Evolutionary conservation across 352 stramenopile species (phyloP).

Genomic region (Phytophthora pseudosyringae): DNA sequence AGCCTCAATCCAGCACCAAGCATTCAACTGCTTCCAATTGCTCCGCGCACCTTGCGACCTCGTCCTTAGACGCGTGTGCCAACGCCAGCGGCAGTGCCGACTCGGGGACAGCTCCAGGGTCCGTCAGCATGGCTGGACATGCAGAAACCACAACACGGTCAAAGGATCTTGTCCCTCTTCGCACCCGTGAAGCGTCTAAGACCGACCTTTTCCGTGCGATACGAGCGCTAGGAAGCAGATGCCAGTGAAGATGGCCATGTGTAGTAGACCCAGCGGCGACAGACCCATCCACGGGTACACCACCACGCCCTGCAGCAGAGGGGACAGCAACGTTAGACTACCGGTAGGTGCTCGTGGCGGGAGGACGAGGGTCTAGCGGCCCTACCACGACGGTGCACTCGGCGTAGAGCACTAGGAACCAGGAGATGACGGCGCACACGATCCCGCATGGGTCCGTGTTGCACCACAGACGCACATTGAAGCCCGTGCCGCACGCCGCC

Average conservation of each 20-base stretch:
- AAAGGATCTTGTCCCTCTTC: conserved; percentile 1
- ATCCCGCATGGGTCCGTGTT: conserved; percentile 92
- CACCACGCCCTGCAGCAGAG: conserved; percentile 67
- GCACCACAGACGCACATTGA: conserved; percentile 88
- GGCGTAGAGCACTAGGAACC: conserved; percentile 91
- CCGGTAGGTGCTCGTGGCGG: background rate
- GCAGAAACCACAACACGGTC: conserved; percentile 10
- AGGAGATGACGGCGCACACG: conserved; percentile 91
- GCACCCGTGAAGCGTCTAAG: background rate
- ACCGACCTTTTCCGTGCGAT: conserved; percentile 93
- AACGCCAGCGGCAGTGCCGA: conserved; percentile 90
- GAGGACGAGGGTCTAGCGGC: background rate
- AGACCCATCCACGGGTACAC: conserved; percentile 92
- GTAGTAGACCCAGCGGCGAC: conserved; percentile 66
- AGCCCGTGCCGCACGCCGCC: conserved; percentile 75
- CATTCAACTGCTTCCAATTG: too few species aligned
- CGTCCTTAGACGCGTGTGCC: conserved; percentile 76
- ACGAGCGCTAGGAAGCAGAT: conserved; percentile 91
- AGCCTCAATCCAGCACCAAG: background rate
- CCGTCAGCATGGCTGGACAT: conserved; percentile 94
- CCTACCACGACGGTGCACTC: conserved; percentile 90
- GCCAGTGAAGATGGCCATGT: conserved; percentile 70
- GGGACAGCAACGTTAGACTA: conserved; percentile 22
- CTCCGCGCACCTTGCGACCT: conserved; percentile 56
- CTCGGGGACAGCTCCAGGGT: conserved; percentile 97